Evolutionary conservation across 179 eudicot species (phyloP), one percentile per base, ranked within the genome.

Genomic region (Silene vulgaris): DNA sequence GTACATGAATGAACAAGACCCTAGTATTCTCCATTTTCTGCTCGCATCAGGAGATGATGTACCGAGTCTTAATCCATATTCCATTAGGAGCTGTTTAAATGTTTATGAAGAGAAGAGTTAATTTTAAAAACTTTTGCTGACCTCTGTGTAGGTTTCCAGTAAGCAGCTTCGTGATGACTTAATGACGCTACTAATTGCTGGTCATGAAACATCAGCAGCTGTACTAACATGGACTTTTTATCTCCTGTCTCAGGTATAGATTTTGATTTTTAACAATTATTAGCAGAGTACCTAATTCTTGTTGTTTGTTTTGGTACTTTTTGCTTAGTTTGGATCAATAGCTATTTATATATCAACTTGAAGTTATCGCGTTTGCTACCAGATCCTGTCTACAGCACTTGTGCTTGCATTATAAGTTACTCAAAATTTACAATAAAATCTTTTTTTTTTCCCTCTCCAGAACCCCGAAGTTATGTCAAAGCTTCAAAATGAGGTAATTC

Each of bases 161-260:
- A 95, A 95, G 94, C 99, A 95, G 84, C 95, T 95, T 28, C 97
- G 97, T 60, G 99, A 95, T 85, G 99, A 95, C 81, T 81, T 95
- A 76, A 95, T 95, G 99, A 95, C 99, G 68, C 71, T 95, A 86
- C 89, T 95, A 75, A 95, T 95, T 79, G 99, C 99, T 84, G 99
- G 99, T 75, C 99, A 95, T 84, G 99, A 95, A 88, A 95, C 99
- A 66, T 92, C 99, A n/a, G 99, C 99, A 28, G 99, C 99, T 69
- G 93, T 95, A 57, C 82, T 95, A 77, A 95, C 99, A 69, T 95
- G 99, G 99, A 95, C 99, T 13, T 95, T 95, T 80, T 92, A 89
- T 87, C 99, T 95, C 82, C 91, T 95, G 74, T 85, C 97, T 63
- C 87, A 85, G 95, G 99, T 92, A 79, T 40, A 65, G 17, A 12